Conservation (phyloP, 192 early-diverging fungal genomes). For the Podila epicladia region DNA sequence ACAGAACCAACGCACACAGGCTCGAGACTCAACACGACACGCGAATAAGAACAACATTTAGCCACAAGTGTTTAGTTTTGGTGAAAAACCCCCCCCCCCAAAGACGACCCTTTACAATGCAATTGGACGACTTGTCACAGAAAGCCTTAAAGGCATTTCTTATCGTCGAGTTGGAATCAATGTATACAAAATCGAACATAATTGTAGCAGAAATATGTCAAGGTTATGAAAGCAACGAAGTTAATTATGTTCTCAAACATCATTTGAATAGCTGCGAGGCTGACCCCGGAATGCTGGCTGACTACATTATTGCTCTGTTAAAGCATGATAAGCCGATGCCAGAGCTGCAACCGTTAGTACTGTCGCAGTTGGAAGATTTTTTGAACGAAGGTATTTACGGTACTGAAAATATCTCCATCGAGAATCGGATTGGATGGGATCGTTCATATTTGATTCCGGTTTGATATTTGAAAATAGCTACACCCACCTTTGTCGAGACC, state of each 20-base stretch:
- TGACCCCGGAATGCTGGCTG: conserved; percentile 79
- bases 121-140: conserved; percentile 20
- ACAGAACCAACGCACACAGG: too few species aligned
- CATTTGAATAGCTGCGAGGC: conserved; percentile 60
- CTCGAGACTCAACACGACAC: too few species aligned
- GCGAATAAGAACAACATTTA: too few species aligned
- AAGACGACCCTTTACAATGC: conserved; percentile 15
- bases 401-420: conserved; percentile 2
- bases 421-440: background rate
- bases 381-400: conserved; percentile 66
- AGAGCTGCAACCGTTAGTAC: conserved; percentile 66
- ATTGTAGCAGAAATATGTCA: too few species aligned
- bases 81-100: too few species aligned
- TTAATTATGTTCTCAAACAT: background rate
- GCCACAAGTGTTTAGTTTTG: too few species aligned
- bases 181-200: conserved; percentile 12
- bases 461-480: conserved; percentile 59
- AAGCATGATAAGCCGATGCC: conserved; percentile 66
- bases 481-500: conserved; percentile 67
- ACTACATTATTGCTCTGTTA: conserved; percentile 85
- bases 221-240: too few species aligned
- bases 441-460: background rate
- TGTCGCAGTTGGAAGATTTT: conserved; percentile 81
- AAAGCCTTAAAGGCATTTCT: conserved; percentile 41
- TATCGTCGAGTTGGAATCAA: conserved; percentile 22